These are phyloP conservation scores for Pisolithus microcarpus DNA, from an alignment of 768 basidiomycete species.

Conservation along the genomic window DNA sequence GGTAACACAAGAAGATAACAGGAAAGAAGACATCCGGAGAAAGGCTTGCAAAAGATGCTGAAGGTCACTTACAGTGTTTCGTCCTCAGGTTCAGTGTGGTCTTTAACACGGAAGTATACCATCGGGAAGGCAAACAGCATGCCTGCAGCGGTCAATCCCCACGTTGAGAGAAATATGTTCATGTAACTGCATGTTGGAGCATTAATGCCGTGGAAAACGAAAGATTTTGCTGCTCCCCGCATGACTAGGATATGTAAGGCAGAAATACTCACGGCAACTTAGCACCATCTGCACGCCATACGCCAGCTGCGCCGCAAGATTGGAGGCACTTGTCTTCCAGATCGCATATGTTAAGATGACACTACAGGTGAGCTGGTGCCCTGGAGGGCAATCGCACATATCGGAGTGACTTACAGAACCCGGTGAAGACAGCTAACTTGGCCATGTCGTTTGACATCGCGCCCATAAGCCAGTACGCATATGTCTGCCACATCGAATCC, in stretches of 20 bases:
- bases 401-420: constrained; percentile 57
- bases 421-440: constrained; percentile 74
- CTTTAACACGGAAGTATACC: constrained; percentile 62
- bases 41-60: background rate
- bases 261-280: constrained; percentile 46
- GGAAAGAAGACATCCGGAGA: too few species aligned
- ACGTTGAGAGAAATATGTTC: constrained; percentile 70
- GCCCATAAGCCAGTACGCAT: constrained; percentile 79
- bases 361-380: background rate
- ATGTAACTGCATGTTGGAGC: constrained; percentile 36
- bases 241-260: background rate
- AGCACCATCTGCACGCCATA: constrained; percentile 66
- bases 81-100: constrained; percentile 46
- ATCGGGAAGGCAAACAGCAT: constrained; percentile 65
- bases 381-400: background rate
- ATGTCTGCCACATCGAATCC: constrained; percentile 83
- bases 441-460: constrained; percentile 79
- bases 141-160: constrained; percentile 58
- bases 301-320: constrained; percentile 62
- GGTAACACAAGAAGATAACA: too few species aligned
- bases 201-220: too few species aligned
- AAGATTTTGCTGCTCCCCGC: background rate
- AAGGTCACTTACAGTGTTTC: constrained; percentile 40
- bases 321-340: constrained; percentile 64
- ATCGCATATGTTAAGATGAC: background rate